These are phyloP conservation scores for Patellifolia procumbens DNA, from an alignment of 179 eudicot genomes.

Conservation along the genomic window DNA sequence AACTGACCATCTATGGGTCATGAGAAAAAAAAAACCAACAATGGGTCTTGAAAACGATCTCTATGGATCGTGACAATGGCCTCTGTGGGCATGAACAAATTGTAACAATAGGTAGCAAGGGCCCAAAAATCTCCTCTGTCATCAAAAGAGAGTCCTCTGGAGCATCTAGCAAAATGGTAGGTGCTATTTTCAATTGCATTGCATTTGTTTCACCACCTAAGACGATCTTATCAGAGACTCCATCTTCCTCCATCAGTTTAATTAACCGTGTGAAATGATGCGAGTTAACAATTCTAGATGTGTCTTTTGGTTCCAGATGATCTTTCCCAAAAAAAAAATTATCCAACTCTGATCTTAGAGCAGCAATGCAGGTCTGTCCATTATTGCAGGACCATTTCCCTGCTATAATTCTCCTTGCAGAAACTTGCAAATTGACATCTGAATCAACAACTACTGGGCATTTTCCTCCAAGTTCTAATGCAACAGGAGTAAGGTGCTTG, in stretches of 20 bases:
- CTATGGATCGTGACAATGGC: too few relatives aligned
- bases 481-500: constrained; percentile 84
- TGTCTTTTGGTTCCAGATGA: constrained; percentile 55
- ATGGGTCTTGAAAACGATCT: too few relatives aligned
- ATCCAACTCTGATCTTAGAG: constrained; percentile 49
- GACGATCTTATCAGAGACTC: too few relatives aligned
- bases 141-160: constrained; percentile 66
- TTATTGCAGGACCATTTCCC: constrained; percentile 88
- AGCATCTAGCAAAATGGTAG: constrained; percentile 75
- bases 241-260: constrained; percentile 67
- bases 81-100: too few relatives aligned
- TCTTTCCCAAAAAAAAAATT: constrained; percentile 58
- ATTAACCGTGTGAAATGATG: constrained; percentile 62
- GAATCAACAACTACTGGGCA: constrained; percentile 80
- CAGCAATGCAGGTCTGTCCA: constrained; percentile 79
- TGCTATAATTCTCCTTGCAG: constrained; percentile 67
- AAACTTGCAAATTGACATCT: constrained; percentile 55
- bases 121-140: too few relatives aligned
- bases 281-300: constrained; percentile 60
- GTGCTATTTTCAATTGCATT: constrained; percentile 68
- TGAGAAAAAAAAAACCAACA: too few relatives aligned
- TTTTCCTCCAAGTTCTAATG: constrained; percentile 95
- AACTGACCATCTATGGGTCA: too few relatives aligned
- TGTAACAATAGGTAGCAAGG: too few relatives aligned
- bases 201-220: too few relatives aligned